These are phyloP conservation scores for Aspergillus spinulosporus DNA, from an alignment of 2,329 filamentous ascomycete genomes.

Conservation along the genomic window DNA sequence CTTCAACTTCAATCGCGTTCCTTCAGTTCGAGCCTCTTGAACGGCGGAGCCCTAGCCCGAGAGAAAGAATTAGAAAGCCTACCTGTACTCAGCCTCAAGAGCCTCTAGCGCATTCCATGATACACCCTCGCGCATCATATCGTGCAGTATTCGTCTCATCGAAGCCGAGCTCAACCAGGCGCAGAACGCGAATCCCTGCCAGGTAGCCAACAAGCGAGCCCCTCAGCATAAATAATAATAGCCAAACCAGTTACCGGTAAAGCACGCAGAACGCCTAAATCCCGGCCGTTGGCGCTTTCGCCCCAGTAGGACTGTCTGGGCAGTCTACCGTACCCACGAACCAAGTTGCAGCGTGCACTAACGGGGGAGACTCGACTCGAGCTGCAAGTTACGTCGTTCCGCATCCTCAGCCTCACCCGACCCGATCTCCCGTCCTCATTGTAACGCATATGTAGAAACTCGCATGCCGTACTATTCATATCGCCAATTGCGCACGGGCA, in stretches of 20 bases:
- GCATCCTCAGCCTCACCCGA: background rate
- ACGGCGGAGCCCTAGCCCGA: too few relatives aligned
- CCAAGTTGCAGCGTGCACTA: background rate
- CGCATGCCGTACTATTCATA: background rate
- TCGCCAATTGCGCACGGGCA: background rate
- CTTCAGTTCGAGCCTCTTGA: too few relatives aligned
- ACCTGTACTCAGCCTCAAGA: background rate
- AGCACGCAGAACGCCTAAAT: background rate
- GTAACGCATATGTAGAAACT: background rate
- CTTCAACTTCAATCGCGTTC: too few relatives aligned
- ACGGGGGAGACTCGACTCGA: background rate
- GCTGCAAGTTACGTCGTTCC: background rate
- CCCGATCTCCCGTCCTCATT: background rate
- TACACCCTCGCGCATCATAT: background rate
- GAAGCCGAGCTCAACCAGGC: background rate
- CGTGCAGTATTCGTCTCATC: background rate
- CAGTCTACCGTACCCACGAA: background rate
- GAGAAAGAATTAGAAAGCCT: too few relatives aligned
- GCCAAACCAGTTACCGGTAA: background rate
- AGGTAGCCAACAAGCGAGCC: background rate
- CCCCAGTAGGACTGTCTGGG: background rate
- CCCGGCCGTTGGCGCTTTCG: background rate
- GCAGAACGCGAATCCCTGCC: background rate
- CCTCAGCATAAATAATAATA: background rate
- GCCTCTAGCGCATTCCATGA: background rate